A percentile compares a stretch with the other conserved stretches of the same genome.
Evolutionary conservation across 371 early-diverging fungal species (phyloP).

Genomic region (Syncephalastrum racemosum): DNA sequence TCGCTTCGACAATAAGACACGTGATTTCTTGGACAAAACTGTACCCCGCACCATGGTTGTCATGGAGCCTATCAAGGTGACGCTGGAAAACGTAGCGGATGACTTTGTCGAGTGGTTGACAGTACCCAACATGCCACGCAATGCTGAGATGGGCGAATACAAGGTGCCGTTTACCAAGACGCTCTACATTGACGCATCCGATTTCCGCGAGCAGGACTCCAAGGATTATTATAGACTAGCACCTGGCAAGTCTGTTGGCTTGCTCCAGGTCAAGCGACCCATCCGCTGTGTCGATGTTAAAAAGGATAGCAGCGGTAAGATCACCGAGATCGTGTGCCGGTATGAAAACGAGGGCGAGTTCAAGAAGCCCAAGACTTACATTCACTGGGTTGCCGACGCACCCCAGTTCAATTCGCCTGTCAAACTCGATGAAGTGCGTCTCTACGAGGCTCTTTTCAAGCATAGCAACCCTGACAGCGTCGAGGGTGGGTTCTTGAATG

Average conservation of each 20-base stretch:
- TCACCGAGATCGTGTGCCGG: slow-evolving; percentile 74
- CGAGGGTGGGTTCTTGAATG: slow-evolving; percentile 92
- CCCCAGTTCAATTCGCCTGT: slow-evolving; percentile 83
- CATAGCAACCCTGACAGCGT: slow-evolving; percentile 89
- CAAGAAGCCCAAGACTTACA: slow-evolving; percentile 95
- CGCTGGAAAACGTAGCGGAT: slow-evolving; percentile 84
- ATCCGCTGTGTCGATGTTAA: slow-evolving; percentile 84
- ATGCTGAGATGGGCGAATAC: slow-evolving; percentile 81
- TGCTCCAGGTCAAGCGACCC: slow-evolving; percentile 82
- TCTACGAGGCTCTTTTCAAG: slow-evolving; percentile 88
- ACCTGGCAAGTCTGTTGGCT: slow-evolving; percentile 92
- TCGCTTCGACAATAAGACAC: slow-evolving; percentile 93
- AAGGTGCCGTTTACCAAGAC: slow-evolving; percentile 84
- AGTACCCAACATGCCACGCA: slow-evolving; percentile 88
- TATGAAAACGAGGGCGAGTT: slow-evolving; percentile 73
- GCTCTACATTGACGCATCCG: slow-evolving; percentile 93
- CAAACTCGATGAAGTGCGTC: slow-evolving; percentile 75
- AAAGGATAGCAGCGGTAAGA: slow-evolving; percentile 71
- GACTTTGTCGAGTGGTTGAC: slow-evolving; percentile 71
- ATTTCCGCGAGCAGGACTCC: slow-evolving; percentile 91
- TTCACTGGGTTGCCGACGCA: slow-evolving; percentile 97
- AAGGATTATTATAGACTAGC: slow-evolving; percentile 95
- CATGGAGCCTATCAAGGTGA: slow-evolving; percentile 87
- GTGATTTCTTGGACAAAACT: slow-evolving; percentile 91
- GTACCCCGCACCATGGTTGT: slow-evolving; percentile 94